Conservation (phyloP, 1,139 yeast species). For the Protomyces inouyei region DNA sequence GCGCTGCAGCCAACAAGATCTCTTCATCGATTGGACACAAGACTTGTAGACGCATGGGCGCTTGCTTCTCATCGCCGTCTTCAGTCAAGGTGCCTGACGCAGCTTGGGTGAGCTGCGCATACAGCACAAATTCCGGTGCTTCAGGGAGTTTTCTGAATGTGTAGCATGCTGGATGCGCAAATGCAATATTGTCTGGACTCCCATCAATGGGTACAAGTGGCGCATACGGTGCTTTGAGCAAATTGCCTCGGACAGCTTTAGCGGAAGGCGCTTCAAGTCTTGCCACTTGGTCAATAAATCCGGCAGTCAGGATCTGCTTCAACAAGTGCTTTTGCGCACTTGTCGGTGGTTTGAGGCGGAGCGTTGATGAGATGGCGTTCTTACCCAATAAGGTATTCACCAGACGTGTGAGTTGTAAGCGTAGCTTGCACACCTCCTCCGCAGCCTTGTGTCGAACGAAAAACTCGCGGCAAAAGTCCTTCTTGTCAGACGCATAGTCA, state of each 20-base stretch:
- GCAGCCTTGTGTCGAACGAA: constrained; percentile 59
- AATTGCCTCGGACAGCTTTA: constrained; percentile 16
- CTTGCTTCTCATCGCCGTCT: neutral
- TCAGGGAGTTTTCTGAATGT: constrained; percentile 15
- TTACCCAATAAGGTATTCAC: constrained; percentile 51
- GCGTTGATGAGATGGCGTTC: constrained; percentile 52
- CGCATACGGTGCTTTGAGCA: constrained; percentile 21
- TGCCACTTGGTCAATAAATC: constrained; percentile 87
- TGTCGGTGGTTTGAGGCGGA: constrained; percentile 65
- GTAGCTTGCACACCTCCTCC: constrained; percentile 78
- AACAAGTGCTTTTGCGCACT: constrained; percentile 66
- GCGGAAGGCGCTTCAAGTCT: constrained; percentile 72
- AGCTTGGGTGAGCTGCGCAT: constrained; percentile 6
- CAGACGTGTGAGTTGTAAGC: constrained; percentile 71
- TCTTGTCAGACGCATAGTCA: constrained; percentile 53
- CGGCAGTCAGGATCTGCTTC: constrained; percentile 89
- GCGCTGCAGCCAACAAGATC: constrained; percentile 16
- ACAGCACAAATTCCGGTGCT: constrained; percentile 26
- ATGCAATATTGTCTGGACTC: constrained; percentile 22
- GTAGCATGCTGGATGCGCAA: constrained; percentile 25
- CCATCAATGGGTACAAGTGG: constrained; percentile 19
- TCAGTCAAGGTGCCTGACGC: neutral
- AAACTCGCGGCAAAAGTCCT: constrained; percentile 51
- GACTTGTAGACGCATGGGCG: constrained; percentile 12
- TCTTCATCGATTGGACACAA: constrained; percentile 19